A percentile compares a stretch with the other conserved stretches of the same genome.
Evolutionary conservation across 345 rosid genomes (phyloP).

Genomic region (Litchi chinensis): DNA sequence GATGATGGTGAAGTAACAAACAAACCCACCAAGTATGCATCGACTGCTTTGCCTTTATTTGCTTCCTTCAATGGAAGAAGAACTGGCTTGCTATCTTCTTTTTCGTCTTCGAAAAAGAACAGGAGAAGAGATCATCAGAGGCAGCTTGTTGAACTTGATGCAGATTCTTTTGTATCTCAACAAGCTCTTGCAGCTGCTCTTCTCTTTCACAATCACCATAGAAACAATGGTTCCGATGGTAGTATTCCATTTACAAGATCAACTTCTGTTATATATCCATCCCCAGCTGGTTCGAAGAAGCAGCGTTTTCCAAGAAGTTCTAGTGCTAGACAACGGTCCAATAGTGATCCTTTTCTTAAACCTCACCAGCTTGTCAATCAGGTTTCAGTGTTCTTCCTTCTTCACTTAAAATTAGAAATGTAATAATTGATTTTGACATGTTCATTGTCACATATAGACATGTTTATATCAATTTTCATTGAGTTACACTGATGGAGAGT

Average conservation of each 20-base stretch:
- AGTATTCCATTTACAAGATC: constrained; percentile 28
- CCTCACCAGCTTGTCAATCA: constrained; percentile 30
- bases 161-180: constrained; percentile 19
- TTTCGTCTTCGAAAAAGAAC: constrained; percentile 15
- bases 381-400: constrained; percentile 20
- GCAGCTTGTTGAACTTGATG: background rate
- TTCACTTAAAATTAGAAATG: no score
- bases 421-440: no score
- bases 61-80: constrained; percentile 6
- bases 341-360: constrained; percentile 8
- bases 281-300: constrained; percentile 22
- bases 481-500: no score
- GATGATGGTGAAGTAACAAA: background rate
- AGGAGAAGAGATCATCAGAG: constrained; percentile 7
- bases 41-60: background rate
- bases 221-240: background rate
- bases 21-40: background rate
- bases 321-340: constrained; percentile 32
- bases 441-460: no score
- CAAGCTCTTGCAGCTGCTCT: constrained; percentile 40
- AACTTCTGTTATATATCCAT: constrained; percentile 17
- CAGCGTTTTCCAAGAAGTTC: constrained; percentile 34
- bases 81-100: background rate
- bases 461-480: no score
- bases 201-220: constrained; percentile 32